A percentile compares a stretch with the other conserved stretches of the same genome.
Evolutionary conservation across 2,329 filamentous ascomycete genomes (phyloP).

Genomic region (Seiridium cupressi): DNA sequence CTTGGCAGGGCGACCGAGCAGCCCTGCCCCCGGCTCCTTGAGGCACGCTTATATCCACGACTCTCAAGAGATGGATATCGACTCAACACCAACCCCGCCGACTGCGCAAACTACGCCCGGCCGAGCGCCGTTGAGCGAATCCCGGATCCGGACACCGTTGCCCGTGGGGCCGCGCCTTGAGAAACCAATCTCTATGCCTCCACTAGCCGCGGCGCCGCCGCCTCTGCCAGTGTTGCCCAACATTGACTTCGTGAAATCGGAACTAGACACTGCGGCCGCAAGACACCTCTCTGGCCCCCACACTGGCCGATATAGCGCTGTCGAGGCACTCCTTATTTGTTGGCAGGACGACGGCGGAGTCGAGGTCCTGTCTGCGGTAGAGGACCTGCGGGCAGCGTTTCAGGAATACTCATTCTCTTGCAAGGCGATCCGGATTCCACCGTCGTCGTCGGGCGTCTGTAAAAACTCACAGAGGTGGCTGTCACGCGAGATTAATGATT

Average conservation of each 20-base stretch:
- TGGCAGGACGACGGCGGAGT: slow-evolving; percentile 55
- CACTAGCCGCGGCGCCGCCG: slow-evolving; percentile 21
- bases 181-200: slow-evolving; percentile 40
- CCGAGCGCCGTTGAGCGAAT: slow-evolving; percentile 41
- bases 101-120: slow-evolving; percentile 24
- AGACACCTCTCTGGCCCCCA: slow-evolving; percentile 48
- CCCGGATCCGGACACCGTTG: slow-evolving; percentile 53
- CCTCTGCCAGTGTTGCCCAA: slow-evolving; percentile 37
- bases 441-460: slow-evolving; percentile 39
- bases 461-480: slow-evolving; percentile 54
- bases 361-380: slow-evolving; percentile 37
- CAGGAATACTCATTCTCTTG: slow-evolving; percentile 51
- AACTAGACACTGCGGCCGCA: slow-evolving; percentile 50
- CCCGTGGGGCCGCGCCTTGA: slow-evolving; percentile 56
- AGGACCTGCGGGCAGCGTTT: slow-evolving; percentile 49
- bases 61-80: slow-evolving; percentile 55
- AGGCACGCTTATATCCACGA: slow-evolving; percentile 42
- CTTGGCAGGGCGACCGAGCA: slow-evolving; percentile 42
- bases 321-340: slow-evolving; percentile 50
- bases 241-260: slow-evolving; percentile 49
- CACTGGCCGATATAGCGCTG: slow-evolving; percentile 52
- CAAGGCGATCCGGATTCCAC: slow-evolving; percentile 48
- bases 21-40: slow-evolving; percentile 39
- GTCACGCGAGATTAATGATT: slow-evolving; percentile 48
- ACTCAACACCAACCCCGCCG: slow-evolving; percentile 33